Conservation (phyloP, 2,329 filamentous ascomycete genomes). For the Penicillium sp. region DNA sequence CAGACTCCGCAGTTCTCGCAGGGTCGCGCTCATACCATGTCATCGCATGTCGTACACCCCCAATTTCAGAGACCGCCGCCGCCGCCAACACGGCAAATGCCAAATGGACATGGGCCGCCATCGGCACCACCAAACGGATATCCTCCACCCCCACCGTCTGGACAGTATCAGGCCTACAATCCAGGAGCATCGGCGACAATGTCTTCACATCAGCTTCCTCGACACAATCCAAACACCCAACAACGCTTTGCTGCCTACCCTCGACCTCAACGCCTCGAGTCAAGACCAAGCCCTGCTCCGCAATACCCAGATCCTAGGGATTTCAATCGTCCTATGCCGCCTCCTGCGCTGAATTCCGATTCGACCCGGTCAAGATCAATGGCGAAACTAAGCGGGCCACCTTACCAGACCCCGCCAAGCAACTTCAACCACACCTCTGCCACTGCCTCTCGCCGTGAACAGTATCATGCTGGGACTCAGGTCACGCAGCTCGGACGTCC, state of each 20-base stretch:
- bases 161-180: slow-evolving; percentile 39
- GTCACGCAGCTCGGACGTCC: slow-evolving; percentile 89
- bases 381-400: slow-evolving; percentile 70
- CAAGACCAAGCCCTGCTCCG: slow-evolving; percentile 51
- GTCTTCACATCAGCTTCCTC: slow-evolving; percentile 55
- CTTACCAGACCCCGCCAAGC: slow-evolving; percentile 64
- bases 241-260: slow-evolving; percentile 65
- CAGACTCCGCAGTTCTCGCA: slow-evolving; percentile 61
- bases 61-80: slow-evolving; percentile 43
- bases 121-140: slow-evolving; percentile 38
- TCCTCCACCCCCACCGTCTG: slow-evolving; percentile 36
- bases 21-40: slow-evolving; percentile 79
- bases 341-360: slow-evolving; percentile 77
- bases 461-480: slow-evolving; percentile 62
- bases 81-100: slow-evolving; percentile 43
- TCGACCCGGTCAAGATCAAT: slow-evolving; percentile 91
- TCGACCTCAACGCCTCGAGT: slow-evolving; percentile 67
- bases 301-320: slow-evolving; percentile 59
- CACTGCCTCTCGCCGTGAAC: slow-evolving; percentile 74
- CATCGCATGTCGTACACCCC: slow-evolving; percentile 49
- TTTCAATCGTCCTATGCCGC: slow-evolving; percentile 56
- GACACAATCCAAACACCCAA: slow-evolving; percentile 52
- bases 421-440: slow-evolving; percentile 66
- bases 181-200: slow-evolving; percentile 30
- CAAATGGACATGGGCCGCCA: slow-evolving; percentile 42